These are phyloP conservation scores for Metschnikowia reukaufii DNA, from an alignment of 805 yeast genomes.

Conservation along the genomic window DNA sequence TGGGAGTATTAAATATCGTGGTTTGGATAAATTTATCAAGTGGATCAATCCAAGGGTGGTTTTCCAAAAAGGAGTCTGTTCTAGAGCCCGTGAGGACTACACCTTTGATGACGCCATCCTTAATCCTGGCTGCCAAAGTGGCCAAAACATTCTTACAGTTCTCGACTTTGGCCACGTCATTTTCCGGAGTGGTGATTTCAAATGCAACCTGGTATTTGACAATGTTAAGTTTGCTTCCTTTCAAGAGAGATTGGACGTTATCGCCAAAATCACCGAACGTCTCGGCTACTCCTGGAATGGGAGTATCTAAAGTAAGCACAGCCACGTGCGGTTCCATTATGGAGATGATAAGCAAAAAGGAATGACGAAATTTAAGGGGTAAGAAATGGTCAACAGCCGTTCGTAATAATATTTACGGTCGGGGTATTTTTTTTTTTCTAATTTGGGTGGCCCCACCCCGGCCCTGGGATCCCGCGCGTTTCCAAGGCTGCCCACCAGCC, in stretches of 20 bases:
- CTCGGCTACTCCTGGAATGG: constrained; percentile 28
- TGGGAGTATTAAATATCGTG: constrained; percentile 17
- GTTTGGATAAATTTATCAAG: constrained; percentile 36
- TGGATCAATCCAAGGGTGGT: constrained; percentile 42
- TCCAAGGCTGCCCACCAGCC: not conserved
- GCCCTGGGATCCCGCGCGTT: constrained; percentile 2
- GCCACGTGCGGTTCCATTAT: constrained; percentile 34
- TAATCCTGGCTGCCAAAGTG: constrained; percentile 26
- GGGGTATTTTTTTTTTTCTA: not conserved
- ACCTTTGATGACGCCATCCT: constrained; percentile 32
- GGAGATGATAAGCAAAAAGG: constrained; percentile 4
- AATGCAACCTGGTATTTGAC: constrained; percentile 41
- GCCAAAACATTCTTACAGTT: constrained; percentile 15
- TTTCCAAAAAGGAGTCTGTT: constrained; percentile 43
- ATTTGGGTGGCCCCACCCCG: not conserved
- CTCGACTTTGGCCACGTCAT: constrained; percentile 3
- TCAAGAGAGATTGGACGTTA: constrained; percentile 37
- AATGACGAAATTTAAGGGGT: not conserved
- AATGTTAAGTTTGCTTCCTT: constrained; percentile 19
- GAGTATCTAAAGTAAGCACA: constrained; percentile 41
- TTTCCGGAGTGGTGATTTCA: constrained; percentile 15
- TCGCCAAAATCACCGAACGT: constrained; percentile 57
- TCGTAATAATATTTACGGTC: no score
- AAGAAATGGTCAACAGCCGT: no score
- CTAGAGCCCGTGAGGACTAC: constrained; percentile 56